Conservation (phyloP, 2,329 filamentous ascomycete genomes). For the Colletotrichum salicis region DNA sequence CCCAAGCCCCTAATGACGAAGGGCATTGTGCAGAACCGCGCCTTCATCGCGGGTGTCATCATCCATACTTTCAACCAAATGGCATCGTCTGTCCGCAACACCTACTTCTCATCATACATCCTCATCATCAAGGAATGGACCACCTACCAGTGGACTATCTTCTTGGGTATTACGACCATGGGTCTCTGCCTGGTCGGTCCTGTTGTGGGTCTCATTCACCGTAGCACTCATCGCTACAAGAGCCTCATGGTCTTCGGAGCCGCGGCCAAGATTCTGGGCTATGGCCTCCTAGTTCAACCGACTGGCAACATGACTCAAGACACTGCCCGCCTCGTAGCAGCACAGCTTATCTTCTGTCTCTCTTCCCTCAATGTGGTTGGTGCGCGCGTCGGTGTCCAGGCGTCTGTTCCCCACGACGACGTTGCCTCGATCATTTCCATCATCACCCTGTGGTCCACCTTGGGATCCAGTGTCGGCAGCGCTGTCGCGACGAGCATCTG, state of each 20-base stretch:
- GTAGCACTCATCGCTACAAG: slow-evolving; percentile 54
- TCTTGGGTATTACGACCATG: slow-evolving; percentile 52
- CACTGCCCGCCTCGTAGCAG: neutral
- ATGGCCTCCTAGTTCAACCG: neutral
- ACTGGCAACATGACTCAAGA: neutral
- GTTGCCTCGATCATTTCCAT: no score
- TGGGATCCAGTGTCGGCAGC: slow-evolving; percentile 50
- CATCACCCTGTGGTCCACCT: no score
- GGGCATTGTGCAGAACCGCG: slow-evolving; percentile 45
- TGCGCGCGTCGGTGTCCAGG: no score
- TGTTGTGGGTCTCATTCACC: slow-evolving; percentile 48
- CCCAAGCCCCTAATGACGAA: slow-evolving; percentile 47
- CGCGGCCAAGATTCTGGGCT: slow-evolving; percentile 30
- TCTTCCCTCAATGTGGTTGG: neutral
- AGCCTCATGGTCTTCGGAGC: slow-evolving; percentile 51
- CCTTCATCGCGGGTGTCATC: slow-evolving; percentile 43
- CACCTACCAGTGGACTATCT: slow-evolving; percentile 53
- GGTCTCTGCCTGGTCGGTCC: slow-evolving; percentile 50
- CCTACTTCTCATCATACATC: slow-evolving; percentile 48
- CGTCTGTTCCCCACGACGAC: no score
- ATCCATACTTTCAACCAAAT: slow-evolving; percentile 48
- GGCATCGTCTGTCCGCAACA: slow-evolving; percentile 49
- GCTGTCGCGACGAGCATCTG: slow-evolving; percentile 51
- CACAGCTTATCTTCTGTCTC: neutral
- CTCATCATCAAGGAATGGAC: slow-evolving; percentile 54